These are phyloP conservation scores for Pelargonium australe DNA, from an alignment of 441 rosid genomes.

Conservation along the genomic window DNA sequence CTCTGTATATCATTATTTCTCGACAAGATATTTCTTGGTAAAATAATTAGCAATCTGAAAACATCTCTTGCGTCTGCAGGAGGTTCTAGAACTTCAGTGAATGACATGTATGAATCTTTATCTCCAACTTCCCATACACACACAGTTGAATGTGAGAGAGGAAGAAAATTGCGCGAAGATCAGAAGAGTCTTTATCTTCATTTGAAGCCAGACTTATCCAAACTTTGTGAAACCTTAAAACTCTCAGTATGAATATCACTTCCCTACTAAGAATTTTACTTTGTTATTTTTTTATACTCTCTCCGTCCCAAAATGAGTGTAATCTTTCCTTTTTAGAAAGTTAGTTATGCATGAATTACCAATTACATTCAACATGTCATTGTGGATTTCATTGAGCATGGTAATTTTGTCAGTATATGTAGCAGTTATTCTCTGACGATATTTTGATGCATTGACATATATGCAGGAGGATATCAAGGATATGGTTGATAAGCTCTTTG, in stretches of 20 bases:
- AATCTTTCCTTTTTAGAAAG: too few relatives aligned
- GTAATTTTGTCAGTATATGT: not conserved
- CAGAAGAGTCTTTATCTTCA: conserved; percentile 54
- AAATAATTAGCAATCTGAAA: not conserved
- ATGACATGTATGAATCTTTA: not conserved
- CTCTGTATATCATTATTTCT: not conserved
- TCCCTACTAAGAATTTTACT: conserved; percentile 20
- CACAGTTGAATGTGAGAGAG: conserved; percentile 26
- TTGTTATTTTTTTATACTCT: conserved; percentile 9
- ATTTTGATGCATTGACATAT: conserved; percentile 20
- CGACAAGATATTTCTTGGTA: not conserved
- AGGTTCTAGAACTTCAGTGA: conserved; percentile 1
- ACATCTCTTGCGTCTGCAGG: not conserved
- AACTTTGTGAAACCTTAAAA: conserved; percentile 56
- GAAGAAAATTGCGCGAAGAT: conserved; percentile 33
- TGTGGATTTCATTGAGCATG: conserved; percentile 1
- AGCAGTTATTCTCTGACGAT: not conserved
- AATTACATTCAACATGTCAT: not conserved
- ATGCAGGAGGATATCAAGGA: conserved; percentile 64
- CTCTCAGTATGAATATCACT: conserved; percentile 52
- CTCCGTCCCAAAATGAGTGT: too few relatives aligned
- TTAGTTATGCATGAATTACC: too few relatives aligned
- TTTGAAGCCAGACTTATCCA: conserved; percentile 55
- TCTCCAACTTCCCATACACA: not conserved
- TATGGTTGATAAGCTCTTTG: conserved; percentile 53